Evolutionary conservation across 129 eudicot genomes (phyloP).

Genomic region (Scalesia atractyloides): DNA sequence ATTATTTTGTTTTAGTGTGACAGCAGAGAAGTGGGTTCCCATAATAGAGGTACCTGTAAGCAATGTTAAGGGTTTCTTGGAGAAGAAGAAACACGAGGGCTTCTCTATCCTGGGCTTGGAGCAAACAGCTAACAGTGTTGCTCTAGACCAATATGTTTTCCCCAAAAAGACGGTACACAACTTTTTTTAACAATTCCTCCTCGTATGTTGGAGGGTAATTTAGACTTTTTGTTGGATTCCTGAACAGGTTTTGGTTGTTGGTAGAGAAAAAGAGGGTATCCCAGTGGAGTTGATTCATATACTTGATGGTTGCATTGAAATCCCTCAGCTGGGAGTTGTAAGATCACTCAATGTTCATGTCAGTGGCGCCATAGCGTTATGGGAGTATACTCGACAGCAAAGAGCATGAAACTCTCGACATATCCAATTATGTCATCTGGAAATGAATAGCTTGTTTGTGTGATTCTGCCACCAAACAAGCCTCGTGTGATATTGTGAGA

Average conservation of each 20-base stretch:
- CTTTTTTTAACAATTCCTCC: not conserved
- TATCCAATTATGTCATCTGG: too few species aligned
- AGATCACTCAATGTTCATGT: constrained; percentile 99
- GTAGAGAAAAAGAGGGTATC: constrained; percentile 95
- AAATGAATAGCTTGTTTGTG: too few species aligned
- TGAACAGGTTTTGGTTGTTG: constrained; percentile 81
- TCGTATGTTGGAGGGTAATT: not conserved
- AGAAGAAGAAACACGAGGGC: constrained; percentile 83
- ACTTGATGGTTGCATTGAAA: constrained; percentile 90
- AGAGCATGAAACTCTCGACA: constrained; percentile 37
- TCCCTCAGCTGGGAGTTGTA: constrained; percentile 91
- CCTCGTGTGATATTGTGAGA: too few species aligned
- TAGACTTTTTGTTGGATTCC: not conserved
- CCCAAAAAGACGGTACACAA: constrained; percentile 67
- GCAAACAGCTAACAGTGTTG: constrained; percentile 91
- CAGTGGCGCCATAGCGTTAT: constrained; percentile 96
- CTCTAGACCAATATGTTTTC: constrained; percentile 73
- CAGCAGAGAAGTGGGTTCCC: constrained; percentile 99
- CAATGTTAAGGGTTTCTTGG: constrained; percentile 72
- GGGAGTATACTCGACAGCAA: constrained; percentile 99
- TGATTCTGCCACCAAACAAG: too few species aligned
- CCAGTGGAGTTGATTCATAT: constrained; percentile 96
- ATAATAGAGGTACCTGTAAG: constrained; percentile 81
- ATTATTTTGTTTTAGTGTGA: constrained; percentile 57
- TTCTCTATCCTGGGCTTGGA: constrained; percentile 83